Evolutionary conservation across 495 filamentous ascomycete species (phyloP).

Genomic region (Aspergillus asperescens): DNA sequence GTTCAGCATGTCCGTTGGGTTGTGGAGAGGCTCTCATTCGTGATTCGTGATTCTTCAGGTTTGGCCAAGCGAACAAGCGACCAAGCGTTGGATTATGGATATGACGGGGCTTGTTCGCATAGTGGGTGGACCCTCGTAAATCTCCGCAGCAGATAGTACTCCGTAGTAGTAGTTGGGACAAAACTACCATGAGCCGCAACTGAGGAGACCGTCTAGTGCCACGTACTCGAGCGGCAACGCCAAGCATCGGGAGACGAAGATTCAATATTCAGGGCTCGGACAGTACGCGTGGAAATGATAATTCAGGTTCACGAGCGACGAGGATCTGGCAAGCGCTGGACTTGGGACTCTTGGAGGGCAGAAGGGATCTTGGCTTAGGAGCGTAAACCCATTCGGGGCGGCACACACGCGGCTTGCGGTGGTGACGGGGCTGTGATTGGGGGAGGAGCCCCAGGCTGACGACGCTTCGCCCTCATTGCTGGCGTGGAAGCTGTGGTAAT

Average conservation of each 20-base stretch:
- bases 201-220: neutral
- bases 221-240: neutral
- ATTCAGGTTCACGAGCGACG: neutral
- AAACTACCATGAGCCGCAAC: neutral
- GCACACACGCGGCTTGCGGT: constrained; percentile 44
- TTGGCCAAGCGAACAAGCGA: neutral
- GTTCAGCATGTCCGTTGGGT: constrained; percentile 10
- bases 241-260: neutral
- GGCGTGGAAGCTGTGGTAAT: constrained; percentile 24
- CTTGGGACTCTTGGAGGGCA: constrained; percentile 2
- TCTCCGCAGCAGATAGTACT: neutral
- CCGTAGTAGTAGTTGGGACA: neutral
- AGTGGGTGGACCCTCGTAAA: neutral
- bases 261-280: neutral
- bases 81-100: neutral
- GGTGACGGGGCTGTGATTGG: constrained; percentile 39
- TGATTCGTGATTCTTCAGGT: too few relatives aligned
- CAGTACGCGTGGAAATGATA: neutral
- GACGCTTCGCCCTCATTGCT: constrained; percentile 37
- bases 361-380: constrained; percentile 30
- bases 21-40: constrained; percentile 17
- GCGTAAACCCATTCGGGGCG: constrained; percentile 28
- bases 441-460: constrained; percentile 37
- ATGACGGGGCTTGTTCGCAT: neutral
- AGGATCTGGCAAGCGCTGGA: neutral